Evolutionary conservation across 202 grass and related monocot genomes (phyloP).

Genomic region (Panicum hallii): DNA sequence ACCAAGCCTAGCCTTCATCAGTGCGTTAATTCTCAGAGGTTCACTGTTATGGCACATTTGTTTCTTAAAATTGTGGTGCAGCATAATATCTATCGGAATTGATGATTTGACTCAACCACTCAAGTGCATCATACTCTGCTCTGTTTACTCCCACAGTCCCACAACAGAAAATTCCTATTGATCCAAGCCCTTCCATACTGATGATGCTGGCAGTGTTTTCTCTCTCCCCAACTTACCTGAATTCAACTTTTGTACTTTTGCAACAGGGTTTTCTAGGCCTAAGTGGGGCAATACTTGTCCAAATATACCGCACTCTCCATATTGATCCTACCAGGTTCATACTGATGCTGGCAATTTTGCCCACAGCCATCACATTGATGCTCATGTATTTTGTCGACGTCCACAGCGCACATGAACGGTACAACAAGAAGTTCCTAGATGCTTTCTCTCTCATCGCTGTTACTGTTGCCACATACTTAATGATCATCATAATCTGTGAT

Average conservation of each 20-base stretch:
- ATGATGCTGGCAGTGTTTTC: neutral
- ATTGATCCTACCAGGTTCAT: slow-evolving; percentile 67
- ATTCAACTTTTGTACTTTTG: slow-evolving; percentile 26
- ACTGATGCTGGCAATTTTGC: slow-evolving; percentile 79
- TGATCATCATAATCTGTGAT: slow-evolving; percentile 84
- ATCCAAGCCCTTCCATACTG: slow-evolving; percentile 4
- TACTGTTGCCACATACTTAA: slow-evolving; percentile 75
- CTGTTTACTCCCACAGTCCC: neutral
- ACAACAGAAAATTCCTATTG: neutral
- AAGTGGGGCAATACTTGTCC: slow-evolving; percentile 86
- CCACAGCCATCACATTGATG: slow-evolving; percentile 59
- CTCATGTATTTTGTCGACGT: slow-evolving; percentile 79
- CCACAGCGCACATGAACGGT: slow-evolving; percentile 36
- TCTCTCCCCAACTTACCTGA: neutral
- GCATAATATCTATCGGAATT: neutral
- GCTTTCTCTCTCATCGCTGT: slow-evolving; percentile 84
- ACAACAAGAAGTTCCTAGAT: slow-evolving; percentile 76
- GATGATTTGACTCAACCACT: neutral
- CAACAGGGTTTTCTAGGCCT: slow-evolving; percentile 85
- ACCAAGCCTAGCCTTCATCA: too few relatives aligned
- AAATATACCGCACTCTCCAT: slow-evolving; percentile 59
- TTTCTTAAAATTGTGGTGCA: too few relatives aligned
- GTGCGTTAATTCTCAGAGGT: too few relatives aligned
- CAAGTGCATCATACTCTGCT: neutral
- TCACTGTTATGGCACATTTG: too few relatives aligned